A percentile compares a stretch with the other conserved stretches of the same genome.
These are phyloP conservation scores for Lepidium didymum DNA, from an alignment of 345 rosid species.

Conservation along the genomic window DNA sequence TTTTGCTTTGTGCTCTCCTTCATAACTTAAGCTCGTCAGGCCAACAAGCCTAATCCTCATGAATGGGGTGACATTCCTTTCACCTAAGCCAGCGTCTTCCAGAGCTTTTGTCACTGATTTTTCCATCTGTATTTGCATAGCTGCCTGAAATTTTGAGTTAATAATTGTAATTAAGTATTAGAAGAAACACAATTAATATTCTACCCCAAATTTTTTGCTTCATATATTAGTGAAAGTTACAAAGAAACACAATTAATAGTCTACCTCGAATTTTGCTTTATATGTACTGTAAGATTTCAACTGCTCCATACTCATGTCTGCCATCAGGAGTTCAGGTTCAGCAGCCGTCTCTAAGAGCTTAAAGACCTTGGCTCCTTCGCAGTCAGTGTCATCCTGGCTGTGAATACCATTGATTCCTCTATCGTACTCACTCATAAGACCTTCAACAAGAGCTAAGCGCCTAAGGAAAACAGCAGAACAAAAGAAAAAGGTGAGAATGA, in stretches of 20 bases:
- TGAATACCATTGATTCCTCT: slow-evolving; percentile 35
- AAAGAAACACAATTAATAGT: slow-evolving; percentile 11
- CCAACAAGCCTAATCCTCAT: slow-evolving; percentile 88
- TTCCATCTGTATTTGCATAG: slow-evolving; percentile 54
- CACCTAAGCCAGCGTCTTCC: slow-evolving; percentile 57
- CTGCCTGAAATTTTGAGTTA: slow-evolving; percentile 40
- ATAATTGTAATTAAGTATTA: neutral
- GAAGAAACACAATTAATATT: slow-evolving; percentile 11
- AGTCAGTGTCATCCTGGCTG: slow-evolving; percentile 50
- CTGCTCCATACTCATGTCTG: slow-evolving; percentile 87
- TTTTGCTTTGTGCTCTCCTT: slow-evolving; percentile 33
- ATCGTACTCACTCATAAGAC: slow-evolving; percentile 54
- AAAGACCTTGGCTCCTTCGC: slow-evolving; percentile 75
- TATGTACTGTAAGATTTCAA: slow-evolving; percentile 58
- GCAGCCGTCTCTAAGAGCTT: slow-evolving; percentile 73
- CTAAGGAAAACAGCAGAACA: slow-evolving; percentile 37
- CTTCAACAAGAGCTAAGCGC: slow-evolving; percentile 61
- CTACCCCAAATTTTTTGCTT: slow-evolving; percentile 66
- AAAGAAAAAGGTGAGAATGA: neutral
- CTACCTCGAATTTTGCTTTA: slow-evolving; percentile 73
- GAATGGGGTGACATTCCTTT: slow-evolving; percentile 80
- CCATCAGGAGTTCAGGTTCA: slow-evolving; percentile 93
- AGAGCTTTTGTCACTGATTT: slow-evolving; percentile 64
- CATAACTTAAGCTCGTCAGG: slow-evolving; percentile 34
- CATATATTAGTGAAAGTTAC: slow-evolving; percentile 21